Conservation (phyloP, 2,329 filamentous ascomycete species). For the Phyllosticta ampelicida region DNA sequence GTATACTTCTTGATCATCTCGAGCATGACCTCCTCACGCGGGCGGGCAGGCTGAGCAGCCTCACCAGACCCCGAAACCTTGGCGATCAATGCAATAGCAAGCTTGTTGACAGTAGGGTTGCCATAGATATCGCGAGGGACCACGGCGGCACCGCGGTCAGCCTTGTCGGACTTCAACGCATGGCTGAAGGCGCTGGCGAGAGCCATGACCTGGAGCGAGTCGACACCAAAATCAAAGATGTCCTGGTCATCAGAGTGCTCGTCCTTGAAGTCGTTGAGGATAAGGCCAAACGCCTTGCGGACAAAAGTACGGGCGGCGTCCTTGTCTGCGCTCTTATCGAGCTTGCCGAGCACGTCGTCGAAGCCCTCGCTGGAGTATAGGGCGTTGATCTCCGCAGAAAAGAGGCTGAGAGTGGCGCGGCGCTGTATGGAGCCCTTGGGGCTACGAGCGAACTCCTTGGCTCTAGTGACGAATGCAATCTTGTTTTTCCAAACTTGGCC, state of each 20-base stretch:
- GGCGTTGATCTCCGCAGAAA: conserved; percentile 35
- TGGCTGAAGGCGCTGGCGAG: conserved; percentile 15
- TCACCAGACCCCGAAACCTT: conserved; percentile 11
- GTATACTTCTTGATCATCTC: conserved; percentile 23
- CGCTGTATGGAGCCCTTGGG: conserved; percentile 39
- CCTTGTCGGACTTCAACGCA: conserved; percentile 10
- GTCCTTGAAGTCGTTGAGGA: conserved; percentile 7
- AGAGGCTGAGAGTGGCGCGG: conserved; percentile 29
- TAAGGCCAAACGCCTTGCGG: conserved; percentile 11
- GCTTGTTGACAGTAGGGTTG: conserved; percentile 20
- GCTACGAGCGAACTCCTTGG: conserved; percentile 36
- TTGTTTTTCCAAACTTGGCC: conserved; percentile 33
- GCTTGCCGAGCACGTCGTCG: conserved; percentile 5
- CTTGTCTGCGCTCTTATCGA: conserved; percentile 4
- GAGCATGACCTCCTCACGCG: conserved; percentile 17
- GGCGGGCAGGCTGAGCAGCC: conserved; percentile 1
- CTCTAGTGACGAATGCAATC: conserved; percentile 30
- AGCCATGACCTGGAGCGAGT: conserved; percentile 24
- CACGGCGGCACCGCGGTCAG: conserved; percentile 13
- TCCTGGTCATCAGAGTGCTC: conserved; percentile 18
- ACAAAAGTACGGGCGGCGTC: conserved; percentile 12
- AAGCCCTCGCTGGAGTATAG: conserved; percentile 27
- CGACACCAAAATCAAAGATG: conserved; percentile 23
- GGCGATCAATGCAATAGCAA: conserved; percentile 14
- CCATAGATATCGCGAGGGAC: conserved; percentile 22